A percentile compares a stretch with the other conserved stretches of the same genome.
Conservation (phyloP, 192 early-diverging fungal genomes). For the Borealophlyctis nickersoniae region DNA sequence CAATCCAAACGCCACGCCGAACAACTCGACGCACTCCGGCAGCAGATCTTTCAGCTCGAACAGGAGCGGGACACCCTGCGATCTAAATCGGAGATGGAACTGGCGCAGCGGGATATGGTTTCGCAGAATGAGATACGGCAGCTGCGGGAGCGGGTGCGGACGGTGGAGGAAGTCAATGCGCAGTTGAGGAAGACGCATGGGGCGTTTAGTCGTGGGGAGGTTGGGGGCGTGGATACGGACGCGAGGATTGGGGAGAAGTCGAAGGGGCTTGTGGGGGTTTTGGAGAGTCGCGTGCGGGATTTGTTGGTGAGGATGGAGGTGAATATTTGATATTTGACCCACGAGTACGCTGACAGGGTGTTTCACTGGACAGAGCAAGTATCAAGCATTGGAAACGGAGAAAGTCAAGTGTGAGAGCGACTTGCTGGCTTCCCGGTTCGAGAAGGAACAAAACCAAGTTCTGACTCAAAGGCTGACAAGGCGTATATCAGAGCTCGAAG, state of each 20-base stretch:
- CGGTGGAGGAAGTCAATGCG: slow-evolving; percentile 30
- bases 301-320: slow-evolving; percentile 14
- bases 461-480: slow-evolving; percentile 11
- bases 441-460: slow-evolving; percentile 20
- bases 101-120: not conserved
- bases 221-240: slow-evolving; percentile 1
- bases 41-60: slow-evolving; percentile 1
- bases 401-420: slow-evolving; percentile 23
- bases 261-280: slow-evolving; percentile 15
- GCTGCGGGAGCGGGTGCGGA: slow-evolving; percentile 10
- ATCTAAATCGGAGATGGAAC: not conserved
- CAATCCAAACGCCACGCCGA: not conserved
- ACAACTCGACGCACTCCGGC: slow-evolving; percentile 3
- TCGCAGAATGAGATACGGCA: slow-evolving; percentile 8
- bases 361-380: slow-evolving; percentile 10
- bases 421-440: slow-evolving; percentile 19
- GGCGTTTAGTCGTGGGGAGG: not conserved
- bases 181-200: slow-evolving; percentile 2
- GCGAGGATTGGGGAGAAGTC: slow-evolving; percentile 18
- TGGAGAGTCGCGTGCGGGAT: slow-evolving; percentile 41
- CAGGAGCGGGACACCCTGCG: not conserved
- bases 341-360: not conserved
- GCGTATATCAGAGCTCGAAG: slow-evolving; percentile 24
- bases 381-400: slow-evolving; percentile 29
- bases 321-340: not conserved